Evolutionary conservation across 1,139 yeast species (phyloP).

Genomic region (Nakaseomyces nivariensis): DNA sequence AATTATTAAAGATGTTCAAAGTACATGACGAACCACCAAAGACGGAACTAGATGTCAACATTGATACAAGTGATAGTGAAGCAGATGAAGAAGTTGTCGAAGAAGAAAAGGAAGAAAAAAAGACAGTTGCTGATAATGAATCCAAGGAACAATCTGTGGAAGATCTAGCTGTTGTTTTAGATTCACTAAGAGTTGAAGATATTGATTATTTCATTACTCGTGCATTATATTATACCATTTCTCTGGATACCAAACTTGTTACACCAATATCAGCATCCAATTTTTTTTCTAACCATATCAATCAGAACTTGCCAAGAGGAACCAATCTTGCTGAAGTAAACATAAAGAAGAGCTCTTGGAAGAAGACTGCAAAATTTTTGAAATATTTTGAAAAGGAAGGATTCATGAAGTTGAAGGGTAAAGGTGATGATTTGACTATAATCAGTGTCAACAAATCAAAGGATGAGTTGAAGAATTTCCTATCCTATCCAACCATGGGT

Average conservation of each 20-base stretch:
- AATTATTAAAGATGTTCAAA: slow-evolving; percentile 38
- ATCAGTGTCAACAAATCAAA: slow-evolving; percentile 41
- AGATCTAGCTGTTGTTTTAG: slow-evolving; percentile 28
- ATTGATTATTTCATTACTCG: slow-evolving; percentile 68
- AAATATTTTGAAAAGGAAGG: slow-evolving; percentile 76
- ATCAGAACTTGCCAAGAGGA: slow-evolving; percentile 67
- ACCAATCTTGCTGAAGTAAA: slow-evolving; percentile 42
- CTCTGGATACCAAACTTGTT: slow-evolving; percentile 41
- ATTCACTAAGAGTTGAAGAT: slow-evolving; percentile 48
- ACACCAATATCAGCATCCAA: slow-evolving; percentile 61
- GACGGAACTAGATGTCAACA: slow-evolving; percentile 8
- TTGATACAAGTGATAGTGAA: slow-evolving; percentile 3
- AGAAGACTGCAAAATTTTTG: slow-evolving; percentile 73
- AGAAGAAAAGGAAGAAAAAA: slow-evolving; percentile 12
- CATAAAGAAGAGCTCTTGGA: slow-evolving; percentile 81
- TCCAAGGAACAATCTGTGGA: slow-evolving; percentile 6
- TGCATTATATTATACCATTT: slow-evolving; percentile 59
- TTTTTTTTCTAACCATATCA: slow-evolving; percentile 60
- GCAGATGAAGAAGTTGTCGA: not conserved
- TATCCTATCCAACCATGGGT: slow-evolving; percentile 39
- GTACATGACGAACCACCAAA: slow-evolving; percentile 37
- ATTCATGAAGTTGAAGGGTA: slow-evolving; percentile 60
- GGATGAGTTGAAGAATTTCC: slow-evolving; percentile 47
- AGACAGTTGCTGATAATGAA: slow-evolving; percentile 6
- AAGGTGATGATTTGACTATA: slow-evolving; percentile 60